phyloP scores from a whole-genome alignment of 2,329 filamentous ascomycete genomes.

The Falciphora oryzae region DNA sequence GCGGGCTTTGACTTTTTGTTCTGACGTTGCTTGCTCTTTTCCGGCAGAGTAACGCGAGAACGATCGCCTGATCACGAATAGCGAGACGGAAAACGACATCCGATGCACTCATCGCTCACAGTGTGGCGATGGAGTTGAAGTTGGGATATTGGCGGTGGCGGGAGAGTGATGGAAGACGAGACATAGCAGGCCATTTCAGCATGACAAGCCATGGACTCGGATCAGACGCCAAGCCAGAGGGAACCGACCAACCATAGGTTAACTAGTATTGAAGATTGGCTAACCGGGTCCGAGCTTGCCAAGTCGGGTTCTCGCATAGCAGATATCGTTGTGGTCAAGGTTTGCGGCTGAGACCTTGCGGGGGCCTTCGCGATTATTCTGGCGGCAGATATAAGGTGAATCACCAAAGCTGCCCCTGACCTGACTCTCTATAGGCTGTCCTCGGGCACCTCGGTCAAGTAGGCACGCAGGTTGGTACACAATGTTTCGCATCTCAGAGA shows the following conservation, averaged over 20 bases:
- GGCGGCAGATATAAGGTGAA: background rate
- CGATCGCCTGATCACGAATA: background rate
- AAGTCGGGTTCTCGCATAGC: background rate
- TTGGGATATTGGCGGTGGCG: background rate
- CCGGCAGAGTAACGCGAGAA: background rate
- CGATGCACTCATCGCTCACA: background rate
- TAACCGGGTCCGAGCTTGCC: background rate
- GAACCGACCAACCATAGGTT: background rate
- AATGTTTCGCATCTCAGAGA: background rate
- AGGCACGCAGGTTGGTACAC: background rate
- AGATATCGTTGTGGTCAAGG: background rate
- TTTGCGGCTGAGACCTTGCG: background rate
- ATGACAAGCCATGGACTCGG: background rate
- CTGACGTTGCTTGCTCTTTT: background rate
- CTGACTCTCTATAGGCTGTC: background rate
- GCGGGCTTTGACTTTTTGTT: background rate
- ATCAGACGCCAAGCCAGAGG: background rate
- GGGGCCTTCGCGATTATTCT: background rate
- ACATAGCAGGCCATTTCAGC: background rate
- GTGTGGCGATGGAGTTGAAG: no score
- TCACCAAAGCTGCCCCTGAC: background rate
- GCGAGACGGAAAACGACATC: background rate
- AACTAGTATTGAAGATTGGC: background rate
- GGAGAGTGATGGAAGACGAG: no score
- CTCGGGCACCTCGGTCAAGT: background rate